Evolutionary conservation across 148 eudicot species (phyloP), one percentile per base, ranked within the genome.

Genomic region (Fallopia convolvulus): DNA sequence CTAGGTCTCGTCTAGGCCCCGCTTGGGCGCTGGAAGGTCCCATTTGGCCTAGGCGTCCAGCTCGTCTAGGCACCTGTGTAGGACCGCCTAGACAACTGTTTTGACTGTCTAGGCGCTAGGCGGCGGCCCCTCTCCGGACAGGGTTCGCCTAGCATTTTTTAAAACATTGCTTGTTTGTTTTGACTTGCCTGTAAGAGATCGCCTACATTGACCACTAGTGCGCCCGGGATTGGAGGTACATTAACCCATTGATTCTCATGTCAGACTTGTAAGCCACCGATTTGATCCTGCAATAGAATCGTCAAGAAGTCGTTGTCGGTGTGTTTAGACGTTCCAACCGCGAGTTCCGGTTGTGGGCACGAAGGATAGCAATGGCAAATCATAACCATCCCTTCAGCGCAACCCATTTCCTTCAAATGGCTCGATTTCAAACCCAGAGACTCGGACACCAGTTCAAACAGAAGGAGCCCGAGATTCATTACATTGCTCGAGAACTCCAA

Each of bases 131-230:
- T n/a, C n/a, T n/a, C n/a, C n/a, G n/a, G n/a, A n/a, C n/a, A n/a
- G n/a, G n/a, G n/a, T n/a, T n/a, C 30, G 30, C 30, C 30, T 26
- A 26, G 30, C 30, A 1, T 26, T 26, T 26, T 26, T 26, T 1
- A 26, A 26, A 26, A 26, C 30, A 26, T 26, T 26, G 30, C 3
- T 36, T 53, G 58, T 55, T 48, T 36, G 3, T 15, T 48, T 55
- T n/a, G 8, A 55, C 60, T 55, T 78, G 53, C 93, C 89, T 90
- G 93, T 40, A 90, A 50, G 70, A 88, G 85, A 76, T 90, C 89
- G 10, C 86, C 90, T 0, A 84, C 61, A 63, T 88, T 90, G 18
- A 85, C 82, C 2, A 85, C 80, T 0, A 87, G 81, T 48, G 90
- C 86, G 33, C 88, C 85, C 8, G 75, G 80, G 4, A 70, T 41